Percentiles rank a stretch among this genome's conserved stretches.
Evolutionary conservation across 2,329 filamentous ascomycete species (phyloP).

Genomic region (Neopestalotiopsis clavispora): DNA sequence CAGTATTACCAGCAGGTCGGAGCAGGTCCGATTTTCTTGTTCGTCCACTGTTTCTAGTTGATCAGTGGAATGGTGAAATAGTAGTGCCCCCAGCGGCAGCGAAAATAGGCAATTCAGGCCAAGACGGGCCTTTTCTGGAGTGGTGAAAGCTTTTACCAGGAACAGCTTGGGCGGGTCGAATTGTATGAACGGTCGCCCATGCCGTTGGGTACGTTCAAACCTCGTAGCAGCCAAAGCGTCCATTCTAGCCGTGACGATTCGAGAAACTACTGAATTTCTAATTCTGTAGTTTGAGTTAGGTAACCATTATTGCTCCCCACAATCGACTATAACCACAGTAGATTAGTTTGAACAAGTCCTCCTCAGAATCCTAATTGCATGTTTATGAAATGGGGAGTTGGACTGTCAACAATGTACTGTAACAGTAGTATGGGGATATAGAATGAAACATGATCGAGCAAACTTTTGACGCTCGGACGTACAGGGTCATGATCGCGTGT

Average conservation of each 20-base stretch:
- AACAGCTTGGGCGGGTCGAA: neutral
- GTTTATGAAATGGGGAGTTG: neutral
- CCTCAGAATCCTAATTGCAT: no score
- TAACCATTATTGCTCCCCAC: neutral
- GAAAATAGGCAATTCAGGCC: neutral
- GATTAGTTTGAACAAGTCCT: neutral
- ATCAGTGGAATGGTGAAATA: neutral
- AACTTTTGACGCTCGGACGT: neutral
- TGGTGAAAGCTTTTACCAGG: neutral
- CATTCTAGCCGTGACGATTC: neutral
- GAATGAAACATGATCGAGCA: neutral
- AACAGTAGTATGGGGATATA: neutral
- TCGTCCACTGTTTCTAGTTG: neutral
- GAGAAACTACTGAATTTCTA: slow-evolving; percentile 2
- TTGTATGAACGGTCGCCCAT: neutral
- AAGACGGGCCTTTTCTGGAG: neutral
- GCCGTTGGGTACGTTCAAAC: neutral
- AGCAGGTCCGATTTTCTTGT: neutral
- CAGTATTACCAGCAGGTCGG: neutral
- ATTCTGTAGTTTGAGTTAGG: neutral
- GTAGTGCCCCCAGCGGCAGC: neutral
- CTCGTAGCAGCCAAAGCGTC: neutral
- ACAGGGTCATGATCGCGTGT: neutral
- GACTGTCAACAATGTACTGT: neutral
- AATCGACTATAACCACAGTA: neutral